Base-by-base conservation (phyloP, 2,329 filamentous ascomycete genomes). In the Talaromyces amestolkiae region DNA sequence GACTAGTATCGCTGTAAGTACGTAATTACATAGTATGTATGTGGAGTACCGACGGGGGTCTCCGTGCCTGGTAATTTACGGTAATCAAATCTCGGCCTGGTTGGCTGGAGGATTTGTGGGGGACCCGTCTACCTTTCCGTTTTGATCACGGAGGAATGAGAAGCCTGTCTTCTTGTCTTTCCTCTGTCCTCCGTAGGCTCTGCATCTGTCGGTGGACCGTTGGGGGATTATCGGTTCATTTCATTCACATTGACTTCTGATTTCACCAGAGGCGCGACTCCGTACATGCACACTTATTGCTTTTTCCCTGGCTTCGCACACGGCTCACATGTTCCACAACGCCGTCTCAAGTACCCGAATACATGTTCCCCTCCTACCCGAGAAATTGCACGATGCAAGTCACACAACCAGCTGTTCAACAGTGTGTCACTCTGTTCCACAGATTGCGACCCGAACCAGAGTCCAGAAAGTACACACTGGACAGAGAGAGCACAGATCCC, bases 1-100 rank as follows among this genome's bases (percentile, higher is more conserved):
- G 17, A 3, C 15, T 6, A 45, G n/a, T 45, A 22, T 11, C 8
- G 19, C n/a, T 10, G 22, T 27, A 49, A 17, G 22, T 51, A 51
- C 47, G 47, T 51, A 31, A 31, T 31, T 31, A 31, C 27, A 31
- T 31, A 5, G 22, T 31, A 8, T 31, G 27, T 31, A 31, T 31
- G 27, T 31, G 47, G 45, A 53, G 24, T 17, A 54, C 31, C 17
- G 51, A 13, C 31, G 31, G 51, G 19, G 51, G 31, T 37, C 53
- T 22, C 51, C 53, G 53, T 54, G 31, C 51, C 51, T 54, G 51
- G 51, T 56, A 22, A 56, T 8, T 37, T 56, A 56, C 53, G 53
- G 53, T 37, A 56, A 56, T 15, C 0, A 37, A 15, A 4, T 3
- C 11, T 11, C 33, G 11, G n/a, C 11, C n/a, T 56, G 53, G 4